Evolutionary conservation across 139 green algal species (phyloP), one percentile per base, ranked within the genome.

Genomic region (Pleodorina starrii): DNA sequence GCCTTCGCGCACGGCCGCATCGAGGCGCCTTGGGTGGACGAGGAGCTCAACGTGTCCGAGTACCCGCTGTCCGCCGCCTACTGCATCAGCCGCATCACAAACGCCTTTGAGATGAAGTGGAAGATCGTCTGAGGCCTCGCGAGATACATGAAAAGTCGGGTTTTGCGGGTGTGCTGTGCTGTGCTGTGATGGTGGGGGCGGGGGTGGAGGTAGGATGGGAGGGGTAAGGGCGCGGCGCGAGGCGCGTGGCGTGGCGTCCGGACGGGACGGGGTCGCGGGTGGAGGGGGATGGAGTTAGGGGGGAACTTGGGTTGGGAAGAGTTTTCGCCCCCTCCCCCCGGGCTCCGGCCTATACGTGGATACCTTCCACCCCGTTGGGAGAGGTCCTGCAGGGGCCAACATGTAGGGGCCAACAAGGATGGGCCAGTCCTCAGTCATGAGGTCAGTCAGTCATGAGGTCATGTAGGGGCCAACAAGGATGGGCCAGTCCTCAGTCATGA

Each of bases 1-100:
- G 98, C 95, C 0, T 98, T 99, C 89, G 95, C 97, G 25, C 96
- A 99, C 89, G 98, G 98, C 19, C 95, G 97, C 80, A 96, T 99
- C 40, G 96, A 99, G 46, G 90, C 94, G 5, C 81, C 90, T 17
- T 99, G 80, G 79, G 88, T 95, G 2, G 98, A 99, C 85, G 69
- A 96, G 84, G 93, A 96, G 68, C 92, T 99, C 16, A 96, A 93
- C 43, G 94, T 99, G n/a, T 97, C 92, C 0, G 92, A 99, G 90
- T 99, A 97, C 89, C 95, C 97, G 5, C 93, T 99, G 17, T 97
- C 91, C 38, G 97, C 97, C 9, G 97, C 98, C 1, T 99, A 97
- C 90, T 97, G 93, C 66, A 48, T 99, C 2, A 89, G 91, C 0
- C 91, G 96, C 10, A 98, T 99, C 51, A 98, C 96, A 4, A 98